A percentile compares a stretch with the other conserved stretches of the same genome.
Evolutionary conservation across 2,329 filamentous ascomycete species (phyloP).

Genomic region (Chrysoporthe puriensis): DNA sequence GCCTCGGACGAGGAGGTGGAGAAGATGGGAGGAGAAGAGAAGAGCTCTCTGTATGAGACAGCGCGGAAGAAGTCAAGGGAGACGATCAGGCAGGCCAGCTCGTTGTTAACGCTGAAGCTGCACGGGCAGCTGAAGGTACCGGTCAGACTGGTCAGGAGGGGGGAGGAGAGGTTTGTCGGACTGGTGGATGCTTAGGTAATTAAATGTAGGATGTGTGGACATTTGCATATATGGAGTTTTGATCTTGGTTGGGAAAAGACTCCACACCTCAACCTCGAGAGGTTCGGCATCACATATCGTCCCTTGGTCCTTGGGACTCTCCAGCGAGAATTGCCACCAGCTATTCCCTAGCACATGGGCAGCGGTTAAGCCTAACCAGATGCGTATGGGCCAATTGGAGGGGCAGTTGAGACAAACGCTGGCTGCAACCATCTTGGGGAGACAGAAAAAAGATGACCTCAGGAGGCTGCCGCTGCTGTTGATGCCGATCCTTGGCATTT

Average conservation of each 20-base stretch:
- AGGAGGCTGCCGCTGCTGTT: neutral
- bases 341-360: neutral
- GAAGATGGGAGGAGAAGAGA: slow-evolving; percentile 50
- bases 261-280: neutral
- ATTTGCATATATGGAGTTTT: neutral
- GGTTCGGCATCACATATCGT: too few relatives aligned
- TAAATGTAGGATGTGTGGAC: neutral
- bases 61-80: slow-evolving; percentile 59
- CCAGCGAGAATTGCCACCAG: neutral
- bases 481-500: neutral
- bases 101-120: slow-evolving; percentile 75
- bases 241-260: neutral
- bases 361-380: neutral
- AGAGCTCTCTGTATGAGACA: slow-evolving; percentile 60
- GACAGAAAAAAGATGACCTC: neutral
- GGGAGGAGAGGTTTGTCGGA: slow-evolving; percentile 68
- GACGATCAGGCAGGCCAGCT: slow-evolving; percentile 58
- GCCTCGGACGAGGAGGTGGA: slow-evolving; percentile 57
- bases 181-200: slow-evolving; percentile 36
- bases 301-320: neutral
- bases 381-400: neutral
- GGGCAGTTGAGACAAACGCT: neutral
- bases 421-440: neutral
- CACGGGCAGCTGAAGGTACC: slow-evolving; percentile 63
- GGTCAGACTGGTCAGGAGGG: slow-evolving; percentile 69